phyloP scores from a whole-genome alignment of 495 filamentous ascomycete species.

The Glonium stellatum region DNA sequence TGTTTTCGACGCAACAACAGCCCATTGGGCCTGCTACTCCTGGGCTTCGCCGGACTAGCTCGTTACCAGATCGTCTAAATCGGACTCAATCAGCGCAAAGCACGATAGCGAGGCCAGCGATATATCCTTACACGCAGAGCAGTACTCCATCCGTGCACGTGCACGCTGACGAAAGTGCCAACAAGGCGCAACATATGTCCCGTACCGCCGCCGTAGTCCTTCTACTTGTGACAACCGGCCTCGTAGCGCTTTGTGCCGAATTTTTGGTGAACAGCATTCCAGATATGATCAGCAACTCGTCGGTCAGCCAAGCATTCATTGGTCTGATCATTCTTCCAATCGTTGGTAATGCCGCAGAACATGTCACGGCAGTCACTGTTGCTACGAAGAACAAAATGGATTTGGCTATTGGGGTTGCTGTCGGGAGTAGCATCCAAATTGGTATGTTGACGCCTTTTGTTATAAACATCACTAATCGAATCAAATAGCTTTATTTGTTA shows the following conservation, averaged over 20 bases:
- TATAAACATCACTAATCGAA: background rate
- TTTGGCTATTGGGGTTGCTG: constrained; percentile 80
- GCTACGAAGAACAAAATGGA: constrained; percentile 97
- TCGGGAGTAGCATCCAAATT: constrained; percentile 83
- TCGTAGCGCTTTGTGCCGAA: constrained; percentile 82
- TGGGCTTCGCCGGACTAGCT: constrained; percentile 68
- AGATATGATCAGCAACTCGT: constrained; percentile 56
- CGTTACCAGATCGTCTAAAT: constrained; percentile 64
- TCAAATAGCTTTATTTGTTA: constrained; percentile 66
- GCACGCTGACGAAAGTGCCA: background rate
- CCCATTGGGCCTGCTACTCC: constrained; percentile 38
- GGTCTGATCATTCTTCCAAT: constrained; percentile 85
- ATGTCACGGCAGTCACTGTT: constrained; percentile 82
- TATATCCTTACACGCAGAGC: background rate
- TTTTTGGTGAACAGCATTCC: constrained; percentile 80
- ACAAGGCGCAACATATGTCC: constrained; percentile 51
- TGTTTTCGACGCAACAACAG: constrained; percentile 44
- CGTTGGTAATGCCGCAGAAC: constrained; percentile 87
- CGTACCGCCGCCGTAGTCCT: constrained; percentile 67
- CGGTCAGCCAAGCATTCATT: constrained; percentile 71
- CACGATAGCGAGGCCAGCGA: constrained; percentile 34
- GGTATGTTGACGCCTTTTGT: constrained; percentile 24
- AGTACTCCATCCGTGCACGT: too few relatives aligned
- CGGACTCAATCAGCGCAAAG: constrained; percentile 33
- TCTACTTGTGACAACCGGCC: constrained; percentile 65